Base-by-base conservation (phyloP, 495 filamentous ascomycete genomes). In the Neurospora sp. region DNA sequence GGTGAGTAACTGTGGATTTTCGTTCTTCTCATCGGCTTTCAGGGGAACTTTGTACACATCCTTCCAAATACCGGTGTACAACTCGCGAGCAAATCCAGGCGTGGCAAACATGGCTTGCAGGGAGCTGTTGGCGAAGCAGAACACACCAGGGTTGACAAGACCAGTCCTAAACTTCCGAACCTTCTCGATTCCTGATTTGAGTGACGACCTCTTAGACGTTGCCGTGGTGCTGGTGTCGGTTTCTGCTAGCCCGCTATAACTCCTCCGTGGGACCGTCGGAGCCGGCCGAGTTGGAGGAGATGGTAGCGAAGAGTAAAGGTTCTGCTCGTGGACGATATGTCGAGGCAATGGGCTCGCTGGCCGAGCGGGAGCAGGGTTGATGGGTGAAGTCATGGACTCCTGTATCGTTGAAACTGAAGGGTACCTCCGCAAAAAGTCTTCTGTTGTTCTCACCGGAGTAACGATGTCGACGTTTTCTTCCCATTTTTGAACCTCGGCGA, bases 41-140 rank as follows among this genome's bases (percentile, higher is more conserved):
- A 88, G 86, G 42, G 76, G 83, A 74, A 73, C 79, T 73, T 38
- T 78, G 77, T 75, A 86, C 82, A 42, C 72, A 75, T 74, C 86
- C 72, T 81, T 86, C 85, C 86, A 93, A 40, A 86, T 78, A 54
- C 86, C 86, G 31, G 84, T 83, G 41, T 70, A 76, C 75, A 98
- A 90, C 72, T 93, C 91, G 39, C 88, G 84, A 39, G 89, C 87
- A 73, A 99, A 85, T 27, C 89, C 88, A 27, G 89, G 83, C 1
- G 93, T 96, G 4, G 90, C 91, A 73, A 92, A 90, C 72, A 98
- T 82, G 73, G 90, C 92, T 80, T 99, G 96, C 16, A 99, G 82
- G 5, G 90, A 90, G 16, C 92, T 89, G 83, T 98, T 97, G 88
- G 94, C 93, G 79, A 96, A 99, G 81, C 96, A 99, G 8, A 89